Conservation (phyloP, 2,329 filamentous ascomycete species). For the Pseudogymnoascus sp. region DNA sequence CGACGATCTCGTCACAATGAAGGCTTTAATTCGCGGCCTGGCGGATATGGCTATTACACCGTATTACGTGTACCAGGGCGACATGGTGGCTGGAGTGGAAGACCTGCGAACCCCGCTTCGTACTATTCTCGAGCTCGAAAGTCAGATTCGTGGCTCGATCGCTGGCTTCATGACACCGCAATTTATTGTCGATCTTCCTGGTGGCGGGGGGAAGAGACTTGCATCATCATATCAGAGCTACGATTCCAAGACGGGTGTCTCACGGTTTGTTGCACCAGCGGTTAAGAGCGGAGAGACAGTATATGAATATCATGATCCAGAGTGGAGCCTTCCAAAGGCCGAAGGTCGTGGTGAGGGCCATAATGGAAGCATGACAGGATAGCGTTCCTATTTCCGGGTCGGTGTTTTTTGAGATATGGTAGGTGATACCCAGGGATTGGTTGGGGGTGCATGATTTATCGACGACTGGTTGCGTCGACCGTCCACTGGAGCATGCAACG, state of each 20-base stretch:
- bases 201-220: conserved; percentile 56
- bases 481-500: background rate
- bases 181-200: conserved; percentile 58
- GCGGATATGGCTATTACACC: conserved; percentile 47
- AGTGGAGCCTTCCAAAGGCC: background rate
- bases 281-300: conserved; percentile 41
- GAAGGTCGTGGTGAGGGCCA: background rate
- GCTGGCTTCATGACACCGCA: conserved; percentile 56
- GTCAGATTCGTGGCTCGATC: conserved; percentile 50
- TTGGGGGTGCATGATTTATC: background rate
- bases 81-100: conserved; percentile 54
- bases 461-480: background rate
- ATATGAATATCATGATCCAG: conserved; percentile 53
- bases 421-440: conserved; percentile 2
- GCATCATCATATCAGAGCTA: conserved; percentile 48
- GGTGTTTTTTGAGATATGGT: background rate
- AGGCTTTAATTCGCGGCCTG: conserved; percentile 44
- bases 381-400: background rate
- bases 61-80: conserved; percentile 62
- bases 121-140: conserved; percentile 52
- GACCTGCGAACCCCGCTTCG: conserved; percentile 55
- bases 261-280: conserved; percentile 49
- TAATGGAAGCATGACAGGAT: background rate
- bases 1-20: conserved; percentile 47
- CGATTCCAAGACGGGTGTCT: conserved; percentile 45